Base-by-base conservation (phyloP, 1,284 basidiomycete genomes). In the Austroboletus novae-zelandiae region DNA sequence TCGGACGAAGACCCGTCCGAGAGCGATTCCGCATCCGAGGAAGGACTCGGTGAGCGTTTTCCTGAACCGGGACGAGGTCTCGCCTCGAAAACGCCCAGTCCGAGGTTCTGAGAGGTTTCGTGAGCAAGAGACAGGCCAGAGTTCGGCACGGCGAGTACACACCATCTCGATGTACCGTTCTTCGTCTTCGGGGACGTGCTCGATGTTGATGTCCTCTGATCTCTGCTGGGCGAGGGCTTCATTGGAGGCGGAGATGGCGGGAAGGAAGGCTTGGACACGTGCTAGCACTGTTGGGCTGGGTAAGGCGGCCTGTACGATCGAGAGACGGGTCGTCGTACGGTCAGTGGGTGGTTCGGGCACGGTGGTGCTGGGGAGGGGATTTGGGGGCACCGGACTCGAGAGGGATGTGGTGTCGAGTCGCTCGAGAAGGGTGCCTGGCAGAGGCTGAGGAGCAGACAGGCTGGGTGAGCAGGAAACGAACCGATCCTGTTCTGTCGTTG, bases 111-210 rank as follows among this genome's bases (percentile, higher is more conserved):
- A 25, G 34, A 15, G 35, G 27, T 1, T n/a, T 34, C 4, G 43
- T 60, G 43, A 50, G 27, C 35, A 43, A 40, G 17, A 11, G 17
- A 11, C 10, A 8, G 31, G n/a, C 20, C 15, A 14, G 23, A 15
- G 11, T 2, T 1, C 30, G 30, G 42, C 18, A 8, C 23, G 40
- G 40, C 8, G 3, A 29, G 23, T 23, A 62, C 77, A 47, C 47
- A 83, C 84, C 84, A 88, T 86, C 60, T 86, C 77, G 53, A 88
- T 83, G 59, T 83, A 80, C 50, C 66, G 72, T 13, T 73, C 70
- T 48, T 72, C 71, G 25, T 71, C 71, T 11, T 64, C 65, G 9
- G 66, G 62, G 18, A 86, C 57, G 47, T 81, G 75, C 61, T 88
- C 86, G 39, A 88, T 84, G 58, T 87, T 79, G 20, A 86, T 70